Evolutionary conservation across 805 yeast genomes (phyloP), one percentile per base, ranked within the genome.

Genomic region (Suhomyces faveliae): DNA sequence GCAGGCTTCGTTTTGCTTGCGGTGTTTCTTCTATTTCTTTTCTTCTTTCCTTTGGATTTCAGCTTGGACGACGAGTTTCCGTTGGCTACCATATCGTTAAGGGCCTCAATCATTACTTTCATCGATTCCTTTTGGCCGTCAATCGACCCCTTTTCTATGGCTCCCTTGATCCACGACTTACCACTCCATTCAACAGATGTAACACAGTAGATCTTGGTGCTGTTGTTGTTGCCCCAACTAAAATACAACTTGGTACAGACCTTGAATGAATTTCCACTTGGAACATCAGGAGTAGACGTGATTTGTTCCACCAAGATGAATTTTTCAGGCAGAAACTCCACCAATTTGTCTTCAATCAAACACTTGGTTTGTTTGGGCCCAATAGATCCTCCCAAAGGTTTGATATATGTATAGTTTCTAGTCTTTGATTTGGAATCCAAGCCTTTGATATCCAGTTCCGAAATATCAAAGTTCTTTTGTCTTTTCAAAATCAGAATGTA

Each of bases 361-460:
- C 96, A 88, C 48, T 77, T 81, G 2, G 99, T 91, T 20, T 92
- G 89, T 58, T 89, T 90, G 10, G 99, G 99, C 0, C 99, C 99
- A 30, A 94, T 82, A 1, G 96, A 79, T 45, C 80, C 90, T 45
- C 83, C 81, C 48, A 94, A 73, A 0, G 85, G 89, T 64, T 88
- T 88, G 42, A 79, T 77, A 64, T 91, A 94, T 4, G 78, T 74
- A 61, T 79, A 91, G 3, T 68, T 63, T 46, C 95, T 67, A 40
- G 69, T 76, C 40, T 69, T 63, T 22, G 65, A 63, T 3, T 73
- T 77, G 1, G 67, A 57, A 8, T 74, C 73, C 35, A 59, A 40
- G 21, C 69, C 73, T 52, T 53, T 76, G 59, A 43, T 64, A 23
- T 50, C 57, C 5, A 53, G 53, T 37, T 59, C 62, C 11, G 49